Base-by-base conservation (phyloP, 139 green algal genomes). In the Chlorokybus atmophyticus region DNA sequence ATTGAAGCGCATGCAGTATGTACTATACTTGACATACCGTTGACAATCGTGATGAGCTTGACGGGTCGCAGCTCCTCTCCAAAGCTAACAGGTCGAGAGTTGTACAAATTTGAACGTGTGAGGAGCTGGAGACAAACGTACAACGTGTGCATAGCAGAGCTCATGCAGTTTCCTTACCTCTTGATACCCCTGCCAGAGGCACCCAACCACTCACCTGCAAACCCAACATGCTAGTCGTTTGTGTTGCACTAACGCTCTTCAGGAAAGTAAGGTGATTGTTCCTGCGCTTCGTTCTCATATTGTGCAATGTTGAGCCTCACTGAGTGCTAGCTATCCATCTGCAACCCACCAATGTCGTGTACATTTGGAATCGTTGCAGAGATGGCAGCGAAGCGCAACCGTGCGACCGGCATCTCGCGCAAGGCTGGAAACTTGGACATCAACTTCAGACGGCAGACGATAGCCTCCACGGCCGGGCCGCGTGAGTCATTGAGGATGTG, bases 1-100 rank as follows among this genome's bases (percentile, higher is more conserved):
- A 19, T 5, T 10, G n/a, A 48, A 41, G 27, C n/a, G 41, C 23
- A 23, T 41, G n/a, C 21, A 6, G 24, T 64, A 60, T 32, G 3
- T 32, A 50, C 32, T 40, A 60, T 58, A 5, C 69, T 63, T 1
- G 63, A 38, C 60, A 86, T 93, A 44, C 76, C 83, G 17, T 71
- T 74, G 7, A 96, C 85, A 8, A 79, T 53, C 0, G 82, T 94
- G 17, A 60, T 68, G 21, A 97, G 77, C 52, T 79, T 76, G 3
- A 90, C 80, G 2, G 88, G 88, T 14, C 89, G 65, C 62, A 87
- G 79, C 69, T 95, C 85, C 53, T 93, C 79, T 4, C 87, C 87
- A 71, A 86, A 95, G 6, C 75, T 66, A n/a, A n/a, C n/a, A n/a
- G n/a, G n/a, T n/a, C n/a, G n/a, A n/a, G n/a, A n/a, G n/a, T n/a